These are phyloP conservation scores for Luzula sylvatica DNA, from an alignment of 176 grass and related monocot species.

Conservation along the genomic window DNA sequence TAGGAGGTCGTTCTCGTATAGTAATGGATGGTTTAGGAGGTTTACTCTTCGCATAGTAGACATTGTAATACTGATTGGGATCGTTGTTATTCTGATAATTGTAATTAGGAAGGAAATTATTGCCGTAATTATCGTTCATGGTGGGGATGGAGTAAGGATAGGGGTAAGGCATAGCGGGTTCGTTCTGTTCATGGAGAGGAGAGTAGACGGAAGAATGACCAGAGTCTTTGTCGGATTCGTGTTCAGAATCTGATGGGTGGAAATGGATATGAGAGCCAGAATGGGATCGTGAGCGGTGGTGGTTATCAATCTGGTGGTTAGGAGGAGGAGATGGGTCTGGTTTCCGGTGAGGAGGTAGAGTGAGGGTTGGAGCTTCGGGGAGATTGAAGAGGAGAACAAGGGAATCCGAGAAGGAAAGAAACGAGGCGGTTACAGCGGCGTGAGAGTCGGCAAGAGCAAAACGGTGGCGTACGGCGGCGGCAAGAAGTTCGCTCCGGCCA, in stretches of 20 bases:
- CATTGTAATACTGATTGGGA: background rate
- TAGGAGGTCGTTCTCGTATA: slow-evolving; percentile 29
- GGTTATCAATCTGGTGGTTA: slow-evolving; percentile 1
- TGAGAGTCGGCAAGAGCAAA: slow-evolving; percentile 61
- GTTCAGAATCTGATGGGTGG: slow-evolving; percentile 13
- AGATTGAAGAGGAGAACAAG: slow-evolving; percentile 40
- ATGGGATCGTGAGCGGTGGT: slow-evolving; percentile 13
- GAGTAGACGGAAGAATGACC: slow-evolving; percentile 8
- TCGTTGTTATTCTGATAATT: background rate
- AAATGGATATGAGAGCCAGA: slow-evolving; percentile 44
- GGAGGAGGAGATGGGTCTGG: background rate
- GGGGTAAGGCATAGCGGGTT: background rate
- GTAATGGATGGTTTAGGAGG: slow-evolving; percentile 46
- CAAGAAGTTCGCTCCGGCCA: slow-evolving; percentile 53
- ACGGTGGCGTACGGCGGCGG: slow-evolving; percentile 65
- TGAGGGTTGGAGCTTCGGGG: slow-evolving; percentile 10
- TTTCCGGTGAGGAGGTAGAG: slow-evolving; percentile 15
- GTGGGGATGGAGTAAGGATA: background rate
- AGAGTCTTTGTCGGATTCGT: background rate
- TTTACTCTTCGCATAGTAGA: slow-evolving; percentile 61
- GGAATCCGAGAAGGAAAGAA: slow-evolving; percentile 39
- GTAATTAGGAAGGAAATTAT: background rate
- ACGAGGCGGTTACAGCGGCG: slow-evolving; percentile 42
- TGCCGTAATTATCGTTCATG: background rate
- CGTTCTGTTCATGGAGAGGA: slow-evolving; percentile 8